Evolutionary conservation across 2,329 filamentous ascomycete species (phyloP), one percentile per base, ranked within the genome.

Genomic region (Thelonectria rubi): DNA sequence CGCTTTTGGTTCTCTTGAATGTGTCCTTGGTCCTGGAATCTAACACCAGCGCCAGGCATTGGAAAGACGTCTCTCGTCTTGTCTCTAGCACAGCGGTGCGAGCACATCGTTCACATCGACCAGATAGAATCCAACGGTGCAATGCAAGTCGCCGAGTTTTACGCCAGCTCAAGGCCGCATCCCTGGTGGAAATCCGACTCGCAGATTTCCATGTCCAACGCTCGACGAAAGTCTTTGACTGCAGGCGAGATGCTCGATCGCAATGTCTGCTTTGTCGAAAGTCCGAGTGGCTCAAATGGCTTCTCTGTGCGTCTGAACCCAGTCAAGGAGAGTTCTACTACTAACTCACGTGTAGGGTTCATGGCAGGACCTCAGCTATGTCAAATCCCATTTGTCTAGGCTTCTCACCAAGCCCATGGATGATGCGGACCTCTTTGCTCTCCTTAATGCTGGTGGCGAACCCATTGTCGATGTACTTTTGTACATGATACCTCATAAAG

Each of bases 81-180:
- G 73, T 92, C 93, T 2, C 92, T 99, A 47, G 88, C 96, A 15
- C 93, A 97, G 73, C 84, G 82, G 3, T 97, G 93, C 75, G 88
- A 94, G 72, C 92, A 98, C 72, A 97, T 99, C 64, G 94, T 98
- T 2, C 94, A 99, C 74, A 88, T 97, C 55, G 94, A 98, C 73
- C 84, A 90, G 3, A 79, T 88, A 49, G 75, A 79, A 2, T 75
- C 78, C 2, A 65, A 67, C 52, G 40, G 65, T 30, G 50, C 63
- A 8, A 59, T 62, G 59, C 53, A 60, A 39, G 84, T 91, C 49
- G 84, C 83, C 1, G 91, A 94, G 75, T 86, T 92, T 20, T 89
- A 90, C 74, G 91, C 91, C 50, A 94, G 91, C 73, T 94, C 92
- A 12, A 90, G 89, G 71, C 88, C 94, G 39, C 96, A 94, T 75